phyloP scores from a whole-genome alignment of 495 filamentous ascomycete species.

The Chaetomium fimeti region DNA sequence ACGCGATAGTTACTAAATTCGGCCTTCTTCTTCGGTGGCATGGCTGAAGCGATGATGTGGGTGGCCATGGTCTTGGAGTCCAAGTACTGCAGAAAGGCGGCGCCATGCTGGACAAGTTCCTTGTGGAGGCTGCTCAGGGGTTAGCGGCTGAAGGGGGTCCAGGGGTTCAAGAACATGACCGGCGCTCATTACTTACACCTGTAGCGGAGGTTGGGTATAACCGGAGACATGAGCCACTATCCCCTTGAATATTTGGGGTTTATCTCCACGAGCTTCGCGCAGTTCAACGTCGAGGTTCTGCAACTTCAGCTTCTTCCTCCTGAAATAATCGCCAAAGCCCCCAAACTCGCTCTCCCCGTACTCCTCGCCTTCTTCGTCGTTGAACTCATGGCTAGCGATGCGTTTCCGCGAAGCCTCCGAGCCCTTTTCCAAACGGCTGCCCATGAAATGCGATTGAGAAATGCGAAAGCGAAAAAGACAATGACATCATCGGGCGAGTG shows the following conservation, averaged over 20 bases:
- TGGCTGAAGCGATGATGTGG: conserved; percentile 86
- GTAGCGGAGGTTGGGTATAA: conserved; percentile 87
- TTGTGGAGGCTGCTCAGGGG: conserved; percentile 56
- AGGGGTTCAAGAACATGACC: neutral
- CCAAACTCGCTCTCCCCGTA: conserved; percentile 86
- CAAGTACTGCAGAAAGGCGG: conserved; percentile 91
- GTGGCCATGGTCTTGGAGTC: conserved; percentile 90
- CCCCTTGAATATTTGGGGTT: conserved; percentile 82
- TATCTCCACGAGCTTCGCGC: conserved; percentile 60
- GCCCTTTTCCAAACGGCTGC: conserved; percentile 71
- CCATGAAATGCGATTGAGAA: conserved; percentile 54
- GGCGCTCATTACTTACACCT: conserved; percentile 49
- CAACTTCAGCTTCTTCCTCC: conserved; percentile 91
- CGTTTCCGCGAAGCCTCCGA: conserved; percentile 77
- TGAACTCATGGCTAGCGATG: conserved; percentile 67
- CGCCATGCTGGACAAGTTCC: conserved; percentile 85
- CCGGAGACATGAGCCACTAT: conserved; percentile 88
- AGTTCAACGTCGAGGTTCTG: conserved; percentile 88
- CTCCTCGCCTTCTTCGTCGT: conserved; percentile 78
- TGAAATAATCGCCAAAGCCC: conserved; percentile 85
- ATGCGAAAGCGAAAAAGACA: neutral
- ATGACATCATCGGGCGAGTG: conserved; percentile 25
- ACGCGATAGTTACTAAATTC: conserved; percentile 85
- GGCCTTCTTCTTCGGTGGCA: conserved; percentile 87
- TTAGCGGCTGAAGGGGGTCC: too few species aligned